These are phyloP conservation scores for Fusarium paranaense DNA, from an alignment of 2,329 filamentous ascomycete species.

Conservation along the genomic window DNA sequence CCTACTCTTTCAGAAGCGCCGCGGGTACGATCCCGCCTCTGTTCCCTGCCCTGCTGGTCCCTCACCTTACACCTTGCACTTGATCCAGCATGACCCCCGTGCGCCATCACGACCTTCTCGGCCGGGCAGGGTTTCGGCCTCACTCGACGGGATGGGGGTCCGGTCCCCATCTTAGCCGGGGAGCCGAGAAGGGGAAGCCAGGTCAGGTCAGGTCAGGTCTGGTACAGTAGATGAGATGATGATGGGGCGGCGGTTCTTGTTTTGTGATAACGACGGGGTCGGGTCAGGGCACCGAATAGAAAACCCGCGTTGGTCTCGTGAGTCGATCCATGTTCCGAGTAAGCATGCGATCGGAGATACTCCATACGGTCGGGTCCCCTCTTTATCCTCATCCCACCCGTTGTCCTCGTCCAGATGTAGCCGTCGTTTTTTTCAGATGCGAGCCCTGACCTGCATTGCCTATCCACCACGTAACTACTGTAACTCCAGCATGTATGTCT, in stretches of 20 bases:
- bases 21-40: background rate
- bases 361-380: conserved; percentile 22
- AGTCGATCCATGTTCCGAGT: conserved; percentile 6
- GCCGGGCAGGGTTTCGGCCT: conserved; percentile 34
- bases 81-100: conserved; percentile 18
- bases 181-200: background rate
- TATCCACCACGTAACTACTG: background rate
- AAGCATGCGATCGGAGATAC: conserved; percentile 22
- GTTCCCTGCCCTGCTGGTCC: background rate
- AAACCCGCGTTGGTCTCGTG: conserved; percentile 15
- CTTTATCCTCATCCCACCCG: background rate
- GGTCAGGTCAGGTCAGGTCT: background rate
- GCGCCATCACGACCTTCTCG: conserved; percentile 17
- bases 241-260: background rate
- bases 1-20: conserved; percentile 11
- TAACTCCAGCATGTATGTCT: background rate
- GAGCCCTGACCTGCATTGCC: background rate
- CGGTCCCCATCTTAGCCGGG: background rate
- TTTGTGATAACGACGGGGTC: background rate
- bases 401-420: background rate
- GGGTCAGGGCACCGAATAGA: conserved; percentile 9
- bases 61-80: conserved; percentile 26
- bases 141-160: conserved; percentile 21
- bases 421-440: background rate
- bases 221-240: background rate